Conservation (phyloP, 345 rosid species). For the Aquilaria yunnanensis region DNA sequence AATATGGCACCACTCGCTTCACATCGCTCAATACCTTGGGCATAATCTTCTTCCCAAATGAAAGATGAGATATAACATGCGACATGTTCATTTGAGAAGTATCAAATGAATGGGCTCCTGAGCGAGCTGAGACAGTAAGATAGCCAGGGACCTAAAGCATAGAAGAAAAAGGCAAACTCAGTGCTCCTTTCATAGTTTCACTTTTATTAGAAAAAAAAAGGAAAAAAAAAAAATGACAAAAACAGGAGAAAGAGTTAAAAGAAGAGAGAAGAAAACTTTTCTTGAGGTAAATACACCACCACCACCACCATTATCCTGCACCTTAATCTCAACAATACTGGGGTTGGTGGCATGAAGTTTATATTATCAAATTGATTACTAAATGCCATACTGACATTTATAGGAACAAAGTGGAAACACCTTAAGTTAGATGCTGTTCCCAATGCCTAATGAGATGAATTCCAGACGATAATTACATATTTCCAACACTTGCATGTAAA, state of each 20-base stretch:
- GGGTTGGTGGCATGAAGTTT: no score
- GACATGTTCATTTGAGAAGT: constrained; percentile 92
- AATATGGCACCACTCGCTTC: constrained; percentile 63
- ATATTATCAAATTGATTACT: no score
- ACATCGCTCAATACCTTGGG: constrained; percentile 55
- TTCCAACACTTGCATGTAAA: no score
- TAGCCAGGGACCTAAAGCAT: constrained; percentile 86
- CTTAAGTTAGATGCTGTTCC: no score
- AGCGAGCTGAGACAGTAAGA: constrained; percentile 83
- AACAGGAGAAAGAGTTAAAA: not conserved
- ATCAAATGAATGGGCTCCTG: constrained; percentile 94
- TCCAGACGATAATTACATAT: no score
- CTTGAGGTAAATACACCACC: no score
- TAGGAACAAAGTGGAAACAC: no score
- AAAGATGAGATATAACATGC: constrained; percentile 80
- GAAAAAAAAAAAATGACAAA: not conserved
- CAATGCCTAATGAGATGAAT: no score
- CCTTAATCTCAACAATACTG: not conserved
- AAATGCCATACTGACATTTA: no score
- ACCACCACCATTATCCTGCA: not conserved
- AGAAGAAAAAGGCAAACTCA: constrained; percentile 10
- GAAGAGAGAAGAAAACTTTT: not conserved
- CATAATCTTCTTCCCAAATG: constrained; percentile 69
- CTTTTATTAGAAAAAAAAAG: no score
- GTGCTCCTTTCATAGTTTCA: not conserved